These are phyloP conservation scores for Saitozyma sp. DNA, from an alignment of 768 basidiomycete genomes.

Conservation along the genomic window DNA sequence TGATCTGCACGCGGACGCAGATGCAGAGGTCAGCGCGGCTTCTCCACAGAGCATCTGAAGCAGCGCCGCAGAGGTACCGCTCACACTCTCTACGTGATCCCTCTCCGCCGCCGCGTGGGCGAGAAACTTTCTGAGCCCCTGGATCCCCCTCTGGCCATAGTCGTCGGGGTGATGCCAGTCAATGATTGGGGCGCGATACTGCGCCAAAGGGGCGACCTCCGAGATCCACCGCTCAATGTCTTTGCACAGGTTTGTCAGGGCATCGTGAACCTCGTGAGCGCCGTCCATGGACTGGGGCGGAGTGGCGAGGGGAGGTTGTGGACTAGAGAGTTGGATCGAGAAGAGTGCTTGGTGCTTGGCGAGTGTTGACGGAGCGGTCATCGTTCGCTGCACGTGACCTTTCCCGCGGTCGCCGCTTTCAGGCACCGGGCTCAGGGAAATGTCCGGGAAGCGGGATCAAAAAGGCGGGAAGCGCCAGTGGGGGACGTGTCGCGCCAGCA, in stretches of 20 bases:
- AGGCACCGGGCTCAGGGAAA: too few relatives aligned
- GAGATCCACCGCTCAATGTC: slow-evolving; percentile 17
- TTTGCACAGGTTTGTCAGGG: slow-evolving; percentile 6
- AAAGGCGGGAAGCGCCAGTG: neutral
- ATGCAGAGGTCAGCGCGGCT: neutral
- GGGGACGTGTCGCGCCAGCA: neutral
- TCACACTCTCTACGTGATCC: slow-evolving; percentile 33
- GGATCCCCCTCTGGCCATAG: slow-evolving; percentile 33
- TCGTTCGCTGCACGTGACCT: too few relatives aligned
- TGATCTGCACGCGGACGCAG: slow-evolving; percentile 8
- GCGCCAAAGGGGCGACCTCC: slow-evolving; percentile 4
- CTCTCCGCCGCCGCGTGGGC: slow-evolving; percentile 24
- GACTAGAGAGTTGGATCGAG: too few relatives aligned
- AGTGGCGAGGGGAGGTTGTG: too few relatives aligned
- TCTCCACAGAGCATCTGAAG: neutral
- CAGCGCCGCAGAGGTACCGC: neutral
- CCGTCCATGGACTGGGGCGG: too few relatives aligned
- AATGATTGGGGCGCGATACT: slow-evolving; percentile 44
- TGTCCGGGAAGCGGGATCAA: too few relatives aligned
- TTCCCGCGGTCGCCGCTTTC: too few relatives aligned
- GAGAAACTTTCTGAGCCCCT: slow-evolving; percentile 41
- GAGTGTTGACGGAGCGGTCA: too few relatives aligned
- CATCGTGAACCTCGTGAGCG: too few relatives aligned
- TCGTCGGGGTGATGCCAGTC: slow-evolving; percentile 40
- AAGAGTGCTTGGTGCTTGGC: too few relatives aligned